A percentile compares a stretch with the other conserved stretches of the same genome.
Conservation (phyloP, 495 filamentous ascomycete genomes). For the Lichina pygmaea region DNA sequence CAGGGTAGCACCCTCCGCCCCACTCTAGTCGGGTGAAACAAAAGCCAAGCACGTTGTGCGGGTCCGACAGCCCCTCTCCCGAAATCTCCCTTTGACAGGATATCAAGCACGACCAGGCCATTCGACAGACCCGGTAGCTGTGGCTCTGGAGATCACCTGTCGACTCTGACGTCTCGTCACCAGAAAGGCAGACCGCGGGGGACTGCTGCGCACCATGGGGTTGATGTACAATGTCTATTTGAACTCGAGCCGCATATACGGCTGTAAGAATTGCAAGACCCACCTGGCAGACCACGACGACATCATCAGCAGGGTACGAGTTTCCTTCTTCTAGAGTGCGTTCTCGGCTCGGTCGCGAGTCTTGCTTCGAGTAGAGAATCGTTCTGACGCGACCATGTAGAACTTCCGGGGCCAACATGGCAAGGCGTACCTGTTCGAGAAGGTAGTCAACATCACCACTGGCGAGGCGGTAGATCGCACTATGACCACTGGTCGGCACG, state of each 20-base stretch:
- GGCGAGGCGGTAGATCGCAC: slow-evolving; percentile 69
- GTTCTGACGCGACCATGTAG: slow-evolving; percentile 19
- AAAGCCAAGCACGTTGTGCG: too few relatives aligned
- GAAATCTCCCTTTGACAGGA: too few relatives aligned
- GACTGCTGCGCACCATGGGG: slow-evolving; percentile 31
- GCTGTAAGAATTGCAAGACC: slow-evolving; percentile 86
- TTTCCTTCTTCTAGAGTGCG: neutral
- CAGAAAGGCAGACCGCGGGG: too few relatives aligned
- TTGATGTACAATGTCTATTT: slow-evolving; percentile 92
- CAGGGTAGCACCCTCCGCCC: too few relatives aligned
- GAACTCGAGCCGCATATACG: slow-evolving; percentile 69
- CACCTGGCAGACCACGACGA: slow-evolving; percentile 87
- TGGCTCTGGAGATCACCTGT: too few relatives aligned
- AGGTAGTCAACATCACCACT: slow-evolving; percentile 65
- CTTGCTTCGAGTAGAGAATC: neutral
- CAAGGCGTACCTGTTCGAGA: slow-evolving; percentile 91
- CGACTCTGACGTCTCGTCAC: too few relatives aligned
- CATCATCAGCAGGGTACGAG: slow-evolving; percentile 69
- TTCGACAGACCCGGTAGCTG: too few relatives aligned
- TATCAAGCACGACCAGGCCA: too few relatives aligned
- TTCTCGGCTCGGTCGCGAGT: neutral
- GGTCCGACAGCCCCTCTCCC: too few relatives aligned
- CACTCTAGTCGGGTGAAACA: too few relatives aligned
- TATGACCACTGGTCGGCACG: slow-evolving; percentile 94
- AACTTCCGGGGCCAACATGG: slow-evolving; percentile 97